These are phyloP conservation scores for Detonula confervacea DNA, from an alignment of 352 stramenopile genomes.

Conservation along the genomic window DNA sequence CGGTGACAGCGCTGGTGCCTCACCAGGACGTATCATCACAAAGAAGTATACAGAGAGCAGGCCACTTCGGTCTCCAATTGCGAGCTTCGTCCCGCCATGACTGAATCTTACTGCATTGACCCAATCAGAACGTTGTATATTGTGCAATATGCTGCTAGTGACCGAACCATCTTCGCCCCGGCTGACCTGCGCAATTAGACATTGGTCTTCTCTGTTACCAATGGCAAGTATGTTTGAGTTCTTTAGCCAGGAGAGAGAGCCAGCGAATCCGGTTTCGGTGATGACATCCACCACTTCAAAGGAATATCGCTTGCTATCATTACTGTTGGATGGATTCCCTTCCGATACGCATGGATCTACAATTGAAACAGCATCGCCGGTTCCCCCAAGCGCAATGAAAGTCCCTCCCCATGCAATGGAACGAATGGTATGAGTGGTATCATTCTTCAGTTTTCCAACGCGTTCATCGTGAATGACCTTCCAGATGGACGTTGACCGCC, in stretches of 20 bases:
- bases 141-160: slow-evolving; percentile 53
- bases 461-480: slow-evolving; percentile 63
- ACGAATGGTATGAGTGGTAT: slow-evolving; percentile 66
- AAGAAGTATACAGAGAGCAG: slow-evolving; percentile 65
- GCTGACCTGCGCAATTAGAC: slow-evolving; percentile 62
- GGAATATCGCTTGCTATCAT: slow-evolving; percentile 15
- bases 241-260: slow-evolving; percentile 59
- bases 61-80: slow-evolving; percentile 63
- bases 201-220: slow-evolving; percentile 65
- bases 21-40: slow-evolving; percentile 23
- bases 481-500: slow-evolving; percentile 51
- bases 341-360: slow-evolving; percentile 57
- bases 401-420: slow-evolving; percentile 66
- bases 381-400: slow-evolving; percentile 76
- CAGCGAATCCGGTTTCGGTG: slow-evolving; percentile 66
- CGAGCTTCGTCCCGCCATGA: slow-evolving; percentile 54
- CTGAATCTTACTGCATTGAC: slow-evolving; percentile 71
- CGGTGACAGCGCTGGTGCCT: slow-evolving; percentile 37
- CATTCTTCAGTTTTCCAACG: slow-evolving; percentile 45
- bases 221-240: slow-evolving; percentile 67
- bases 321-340: too few species aligned
- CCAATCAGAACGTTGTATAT: slow-evolving; percentile 62
- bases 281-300: slow-evolving; percentile 70
- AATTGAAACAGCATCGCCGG: slow-evolving; percentile 70
- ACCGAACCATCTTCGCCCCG: slow-evolving; percentile 29